phyloP scores from a whole-genome alignment of 108 stramenopile genomes.

The Fragilaria crotonensis region DNA sequence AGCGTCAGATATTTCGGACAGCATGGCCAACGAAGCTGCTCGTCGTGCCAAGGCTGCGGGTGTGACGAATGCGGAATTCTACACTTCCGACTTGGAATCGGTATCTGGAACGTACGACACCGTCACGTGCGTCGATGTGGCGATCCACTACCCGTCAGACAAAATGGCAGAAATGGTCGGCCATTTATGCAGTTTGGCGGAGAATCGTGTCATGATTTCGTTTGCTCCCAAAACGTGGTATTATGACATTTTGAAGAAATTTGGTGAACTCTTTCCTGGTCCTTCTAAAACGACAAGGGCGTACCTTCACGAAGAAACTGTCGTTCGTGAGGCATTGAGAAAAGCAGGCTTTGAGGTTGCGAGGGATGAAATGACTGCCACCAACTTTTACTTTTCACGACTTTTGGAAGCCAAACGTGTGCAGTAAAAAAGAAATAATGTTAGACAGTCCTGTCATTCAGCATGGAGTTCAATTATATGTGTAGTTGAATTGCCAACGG shows the following conservation, averaged over 20 bases:
- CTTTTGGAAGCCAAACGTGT: constrained; percentile 87
- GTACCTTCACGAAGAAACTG: constrained; percentile 89
- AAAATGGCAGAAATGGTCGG: constrained; percentile 91
- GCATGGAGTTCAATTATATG: no score
- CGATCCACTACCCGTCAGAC: constrained; percentile 95
- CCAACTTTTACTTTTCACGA: constrained; percentile 95
- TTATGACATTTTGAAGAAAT: constrained; percentile 86
- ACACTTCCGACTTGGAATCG: constrained; percentile 91
- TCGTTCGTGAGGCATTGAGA: constrained; percentile 71
- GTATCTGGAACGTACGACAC: constrained; percentile 88
- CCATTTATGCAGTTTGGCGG: constrained; percentile 79
- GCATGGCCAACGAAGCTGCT: constrained; percentile 91
- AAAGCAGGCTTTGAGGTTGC: constrained; percentile 84
- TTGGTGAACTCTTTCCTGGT: constrained; percentile 95
- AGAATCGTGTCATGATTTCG: constrained; percentile 83
- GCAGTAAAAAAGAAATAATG: no score
- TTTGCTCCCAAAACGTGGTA: constrained; percentile 98
- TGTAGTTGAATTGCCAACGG: no score
- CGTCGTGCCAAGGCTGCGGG: constrained; percentile 74
- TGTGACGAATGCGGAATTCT: constrained; percentile 83
- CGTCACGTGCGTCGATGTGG: constrained; percentile 95
- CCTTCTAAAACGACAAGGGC: constrained; percentile 94
- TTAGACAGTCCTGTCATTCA: no score
- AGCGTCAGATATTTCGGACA: constrained; percentile 88
- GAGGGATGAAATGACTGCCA: constrained; percentile 91